These are phyloP conservation scores for Aspergillus carlsbadensis DNA, from an alignment of 495 filamentous ascomycete species.

Conservation along the genomic window DNA sequence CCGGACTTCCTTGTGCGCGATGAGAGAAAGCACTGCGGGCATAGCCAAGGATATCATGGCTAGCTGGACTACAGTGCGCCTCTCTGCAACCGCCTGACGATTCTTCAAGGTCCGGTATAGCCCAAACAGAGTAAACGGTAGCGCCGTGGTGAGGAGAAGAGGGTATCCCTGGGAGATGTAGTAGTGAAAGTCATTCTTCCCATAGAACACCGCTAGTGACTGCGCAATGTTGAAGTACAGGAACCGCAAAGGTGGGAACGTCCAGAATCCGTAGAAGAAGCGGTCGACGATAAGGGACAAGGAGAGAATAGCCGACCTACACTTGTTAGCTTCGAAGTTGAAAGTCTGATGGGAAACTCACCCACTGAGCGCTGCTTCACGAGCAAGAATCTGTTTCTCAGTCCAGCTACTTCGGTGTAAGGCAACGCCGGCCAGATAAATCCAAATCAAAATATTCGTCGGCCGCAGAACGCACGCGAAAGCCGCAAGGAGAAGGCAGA, in stretches of 20 bases:
- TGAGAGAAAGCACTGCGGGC: conserved; percentile 64
- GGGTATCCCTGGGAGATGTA: conserved; percentile 89
- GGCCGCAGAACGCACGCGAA: conserved; percentile 85
- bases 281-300: conserved; percentile 70
- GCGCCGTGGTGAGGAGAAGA: conserved; percentile 77
- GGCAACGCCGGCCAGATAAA: conserved; percentile 50
- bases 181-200: conserved; percentile 88
- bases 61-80: conserved; percentile 53
- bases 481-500: conserved; percentile 73
- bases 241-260: conserved; percentile 86
- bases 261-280: conserved; percentile 82
- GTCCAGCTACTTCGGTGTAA: conserved; percentile 39
- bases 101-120: conserved; percentile 53
- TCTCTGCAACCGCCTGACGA: conserved; percentile 22
- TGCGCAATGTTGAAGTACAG: conserved; percentile 90
- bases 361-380: conserved; percentile 69
- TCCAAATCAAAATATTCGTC: conserved; percentile 88
- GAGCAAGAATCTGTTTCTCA: conserved; percentile 52
- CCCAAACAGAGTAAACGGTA: conserved; percentile 71
- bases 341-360: conserved; percentile 28
- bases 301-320: conserved; percentile 55
- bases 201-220: conserved; percentile 87
- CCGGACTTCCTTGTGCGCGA: conserved; percentile 96
- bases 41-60: conserved; percentile 60
- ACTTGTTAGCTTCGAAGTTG: neutral